Percentiles rank a stretch among this genome's conserved stretches.
phyloP scores from a whole-genome alignment of 805 yeast species.

The Kodamaea kaohsiungensis region DNA sequence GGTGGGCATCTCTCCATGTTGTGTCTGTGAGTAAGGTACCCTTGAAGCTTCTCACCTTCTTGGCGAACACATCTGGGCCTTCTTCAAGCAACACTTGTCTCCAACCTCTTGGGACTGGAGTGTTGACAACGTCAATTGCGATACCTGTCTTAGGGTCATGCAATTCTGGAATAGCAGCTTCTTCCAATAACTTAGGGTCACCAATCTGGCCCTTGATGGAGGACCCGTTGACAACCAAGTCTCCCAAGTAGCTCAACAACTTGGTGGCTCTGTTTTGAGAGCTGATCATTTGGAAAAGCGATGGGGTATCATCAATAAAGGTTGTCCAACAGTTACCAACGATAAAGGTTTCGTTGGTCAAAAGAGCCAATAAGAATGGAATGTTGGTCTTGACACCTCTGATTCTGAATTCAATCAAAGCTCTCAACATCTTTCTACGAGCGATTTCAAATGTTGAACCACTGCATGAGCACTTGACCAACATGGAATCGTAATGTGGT shows the following conservation, averaged over 20 bases:
- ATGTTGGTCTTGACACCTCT: constrained; percentile 99
- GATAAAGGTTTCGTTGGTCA: constrained; percentile 88
- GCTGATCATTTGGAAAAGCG: constrained; percentile 88
- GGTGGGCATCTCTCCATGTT: constrained; percentile 99
- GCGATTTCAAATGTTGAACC: constrained; percentile 97
- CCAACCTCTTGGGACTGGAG: constrained; percentile 72
- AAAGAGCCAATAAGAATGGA: constrained; percentile 87
- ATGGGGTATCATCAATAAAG: constrained; percentile 96
- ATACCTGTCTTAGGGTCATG: constrained; percentile 61
- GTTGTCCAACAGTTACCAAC: constrained; percentile 96
- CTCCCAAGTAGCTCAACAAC: constrained; percentile 86
- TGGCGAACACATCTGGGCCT: constrained; percentile 90
- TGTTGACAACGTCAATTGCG: constrained; percentile 56
- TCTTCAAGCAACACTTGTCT: constrained; percentile 79
- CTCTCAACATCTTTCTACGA: constrained; percentile 95
- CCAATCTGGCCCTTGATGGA: constrained; percentile 96
- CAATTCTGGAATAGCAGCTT: constrained; percentile 74
- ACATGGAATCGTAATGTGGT: constrained; percentile 97
- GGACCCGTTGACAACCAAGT: constrained; percentile 92
- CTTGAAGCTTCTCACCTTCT: constrained; percentile 76
- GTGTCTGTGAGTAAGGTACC: constrained; percentile 97
- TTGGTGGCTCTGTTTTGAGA: constrained; percentile 98
- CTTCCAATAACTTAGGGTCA: constrained; percentile 74
- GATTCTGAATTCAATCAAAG: constrained; percentile 95
- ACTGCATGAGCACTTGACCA: constrained; percentile 96